Conservation (phyloP, 192 early-diverging fungal genomes). For the Mortierella antarctica region DNA sequence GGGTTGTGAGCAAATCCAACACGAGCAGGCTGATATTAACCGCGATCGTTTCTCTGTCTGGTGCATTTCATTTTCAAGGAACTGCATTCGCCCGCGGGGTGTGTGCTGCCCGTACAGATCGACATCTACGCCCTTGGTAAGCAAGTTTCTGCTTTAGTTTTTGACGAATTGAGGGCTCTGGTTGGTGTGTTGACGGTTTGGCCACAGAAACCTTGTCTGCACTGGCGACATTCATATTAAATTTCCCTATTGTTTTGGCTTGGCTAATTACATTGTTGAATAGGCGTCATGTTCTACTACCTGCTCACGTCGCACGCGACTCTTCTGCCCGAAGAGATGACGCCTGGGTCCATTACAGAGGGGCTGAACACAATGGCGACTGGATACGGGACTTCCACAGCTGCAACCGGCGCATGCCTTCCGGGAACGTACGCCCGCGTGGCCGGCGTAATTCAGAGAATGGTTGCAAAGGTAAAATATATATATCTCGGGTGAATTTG, state of each 20-base stretch:
- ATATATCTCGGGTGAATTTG: neutral
- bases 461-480: constrained; percentile 38
- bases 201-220: constrained; percentile 1
- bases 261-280: neutral
- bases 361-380: constrained; percentile 6
- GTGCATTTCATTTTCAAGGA: constrained; percentile 7
- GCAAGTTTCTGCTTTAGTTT: constrained; percentile 3
- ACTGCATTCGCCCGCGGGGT: constrained; percentile 43
- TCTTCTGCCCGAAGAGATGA: constrained; percentile 16
- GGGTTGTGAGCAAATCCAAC: no score
- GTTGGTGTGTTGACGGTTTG: neutral
- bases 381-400: neutral
- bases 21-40: neutral
- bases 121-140: constrained; percentile 50
- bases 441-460: constrained; percentile 38
- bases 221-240: neutral
- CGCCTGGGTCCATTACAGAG: constrained; percentile 16
- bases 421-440: constrained; percentile 13
- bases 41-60: neutral
- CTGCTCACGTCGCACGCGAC: constrained; percentile 25
- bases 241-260: neutral
- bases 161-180: neutral
- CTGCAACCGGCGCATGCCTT: constrained; percentile 1
- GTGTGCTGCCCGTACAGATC: constrained; percentile 41
- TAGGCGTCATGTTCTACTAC: constrained; percentile 50